Percentiles rank a stretch among this genome's conserved stretches.
Evolutionary conservation across 495 filamentous ascomycete species (phyloP).

Genomic region (Bombardia bombarda): DNA sequence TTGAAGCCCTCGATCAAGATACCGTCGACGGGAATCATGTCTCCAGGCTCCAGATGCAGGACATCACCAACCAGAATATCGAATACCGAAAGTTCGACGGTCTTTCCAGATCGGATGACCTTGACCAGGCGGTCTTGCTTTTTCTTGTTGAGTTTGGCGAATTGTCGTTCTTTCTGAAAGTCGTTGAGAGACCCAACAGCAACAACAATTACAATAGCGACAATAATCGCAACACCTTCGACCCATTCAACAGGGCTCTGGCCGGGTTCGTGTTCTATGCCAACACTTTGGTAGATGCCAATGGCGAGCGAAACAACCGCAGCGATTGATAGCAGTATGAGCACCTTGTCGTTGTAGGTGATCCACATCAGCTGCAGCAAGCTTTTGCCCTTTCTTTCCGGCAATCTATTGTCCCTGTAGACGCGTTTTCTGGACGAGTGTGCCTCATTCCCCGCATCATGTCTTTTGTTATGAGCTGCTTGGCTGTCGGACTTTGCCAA

Average conservation of each 20-base stretch:
- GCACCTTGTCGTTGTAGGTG: conserved; percentile 79
- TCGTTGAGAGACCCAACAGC: conserved; percentile 68
- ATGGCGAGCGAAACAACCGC: conserved; percentile 64
- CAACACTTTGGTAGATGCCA: conserved; percentile 61
- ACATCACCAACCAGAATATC: conserved; percentile 69
- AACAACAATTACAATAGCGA: conserved; percentile 69
- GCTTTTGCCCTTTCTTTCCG: conserved; percentile 63
- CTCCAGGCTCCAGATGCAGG: conserved; percentile 65
- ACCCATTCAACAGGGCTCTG: conserved; percentile 61
- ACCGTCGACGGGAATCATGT: conserved; percentile 70
- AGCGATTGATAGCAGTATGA: conserved; percentile 67
- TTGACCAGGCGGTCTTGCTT: conserved; percentile 77
- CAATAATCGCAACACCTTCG: conserved; percentile 71
- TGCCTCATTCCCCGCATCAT: conserved; percentile 15
- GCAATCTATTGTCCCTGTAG: conserved; percentile 63
- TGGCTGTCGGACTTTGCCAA: conserved; percentile 7
- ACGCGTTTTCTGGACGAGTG: conserved; percentile 64
- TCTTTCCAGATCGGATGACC: conserved; percentile 67
- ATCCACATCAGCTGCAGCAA: conserved; percentile 73
- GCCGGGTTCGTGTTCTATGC: conserved; percentile 32
- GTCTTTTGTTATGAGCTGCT: conserved; percentile 1
- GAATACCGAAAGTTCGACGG: conserved; percentile 60
- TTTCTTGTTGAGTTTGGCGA: conserved; percentile 69
- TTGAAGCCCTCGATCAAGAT: conserved; percentile 63
- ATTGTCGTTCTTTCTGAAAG: conserved; percentile 73